Evolutionary conservation across 768 basidiomycete species (phyloP).

Genomic region (Mycena rebaudengoi): DNA sequence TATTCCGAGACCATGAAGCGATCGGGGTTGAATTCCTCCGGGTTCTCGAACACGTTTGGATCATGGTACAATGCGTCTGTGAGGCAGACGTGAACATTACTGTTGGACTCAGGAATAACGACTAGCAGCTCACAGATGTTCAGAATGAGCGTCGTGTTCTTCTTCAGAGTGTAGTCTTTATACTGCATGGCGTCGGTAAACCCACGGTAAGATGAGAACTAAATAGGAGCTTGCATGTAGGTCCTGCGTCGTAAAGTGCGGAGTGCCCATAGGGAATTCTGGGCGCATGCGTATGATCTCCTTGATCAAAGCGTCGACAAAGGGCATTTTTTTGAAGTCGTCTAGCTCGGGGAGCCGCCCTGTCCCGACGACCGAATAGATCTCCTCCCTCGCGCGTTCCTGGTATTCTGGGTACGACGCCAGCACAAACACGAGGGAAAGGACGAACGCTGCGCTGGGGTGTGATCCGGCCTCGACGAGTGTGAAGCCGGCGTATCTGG

Average conservation of each 20-base stretch:
- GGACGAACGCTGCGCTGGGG: conserved; percentile 19
- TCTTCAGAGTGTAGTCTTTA: conserved; percentile 23
- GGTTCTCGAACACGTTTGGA: conserved; percentile 27
- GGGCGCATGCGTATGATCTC: conserved; percentile 25
- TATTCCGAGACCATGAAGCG: conserved; percentile 21
- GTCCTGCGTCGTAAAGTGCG: conserved; percentile 16
- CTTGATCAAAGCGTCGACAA: conserved; percentile 27
- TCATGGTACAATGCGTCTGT: conserved; percentile 29
- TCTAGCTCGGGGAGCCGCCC: conserved; percentile 27
- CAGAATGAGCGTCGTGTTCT: conserved; percentile 23
- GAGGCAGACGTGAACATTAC: not conserved
- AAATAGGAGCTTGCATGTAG: not conserved
- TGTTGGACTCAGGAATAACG: not conserved
- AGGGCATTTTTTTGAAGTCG: conserved; percentile 28
- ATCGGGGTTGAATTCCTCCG: conserved; percentile 28
- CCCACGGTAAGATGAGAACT: not conserved
- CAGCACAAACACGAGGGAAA: conserved; percentile 20
- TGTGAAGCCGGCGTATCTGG: conserved; percentile 5
- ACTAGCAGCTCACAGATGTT: conserved; percentile 28
- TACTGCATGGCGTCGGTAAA: conserved; percentile 12
- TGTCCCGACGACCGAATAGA: conserved; percentile 33
- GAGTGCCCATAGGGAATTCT: conserved; percentile 9
- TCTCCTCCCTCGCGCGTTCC: conserved; percentile 32
- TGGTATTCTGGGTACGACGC: conserved; percentile 33
- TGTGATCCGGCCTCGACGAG: conserved; percentile 27